Evolutionary conservation across 306 rosid species (phyloP).

Genomic region (Prunus padus): DNA sequence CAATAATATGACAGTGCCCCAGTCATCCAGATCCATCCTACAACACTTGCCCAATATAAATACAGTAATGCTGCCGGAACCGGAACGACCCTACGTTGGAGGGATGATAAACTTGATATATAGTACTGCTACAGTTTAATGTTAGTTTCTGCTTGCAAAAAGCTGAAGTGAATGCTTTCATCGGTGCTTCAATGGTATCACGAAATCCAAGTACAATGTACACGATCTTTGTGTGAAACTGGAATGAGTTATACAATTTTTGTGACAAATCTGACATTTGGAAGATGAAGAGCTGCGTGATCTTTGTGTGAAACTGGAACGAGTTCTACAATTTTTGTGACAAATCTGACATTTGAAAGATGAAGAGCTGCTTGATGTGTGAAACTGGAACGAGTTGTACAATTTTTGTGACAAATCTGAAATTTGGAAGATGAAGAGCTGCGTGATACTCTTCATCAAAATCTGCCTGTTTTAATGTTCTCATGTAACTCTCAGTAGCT

Average conservation of each 20-base stretch:
- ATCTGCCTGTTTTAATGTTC: slow-evolving; percentile 46
- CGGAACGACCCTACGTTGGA: too few relatives aligned
- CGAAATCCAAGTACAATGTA: neutral
- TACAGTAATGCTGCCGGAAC: too few relatives aligned
- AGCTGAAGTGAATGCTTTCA: neutral
- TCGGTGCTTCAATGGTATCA: neutral
- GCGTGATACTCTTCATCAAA: slow-evolving; percentile 41
- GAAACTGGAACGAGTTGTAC: slow-evolving; percentile 51
- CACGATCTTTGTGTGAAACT: slow-evolving; percentile 26
- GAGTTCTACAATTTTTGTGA: slow-evolving; percentile 47
- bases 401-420: slow-evolving; percentile 38
- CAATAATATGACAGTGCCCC: neutral
- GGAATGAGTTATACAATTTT: slow-evolving; percentile 49
- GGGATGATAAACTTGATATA: too few relatives aligned
- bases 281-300: slow-evolving; percentile 61
- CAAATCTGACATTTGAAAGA: slow-evolving; percentile 63
- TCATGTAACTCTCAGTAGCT: slow-evolving; percentile 49
- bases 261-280: slow-evolving; percentile 43
- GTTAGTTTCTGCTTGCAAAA: neutral
- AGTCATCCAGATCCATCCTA: too few relatives aligned
- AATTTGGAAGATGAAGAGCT: slow-evolving; percentile 71
- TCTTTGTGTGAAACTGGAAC: slow-evolving; percentile 36
- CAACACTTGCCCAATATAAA: too few relatives aligned
- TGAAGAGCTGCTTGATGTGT: slow-evolving; percentile 43
- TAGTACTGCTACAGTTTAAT: neutral